Evolutionary conservation across 495 filamentous ascomycete species (phyloP), one percentile per base, ranked within the genome.

Genomic region (Hypoxylon lenormandii): DNA sequence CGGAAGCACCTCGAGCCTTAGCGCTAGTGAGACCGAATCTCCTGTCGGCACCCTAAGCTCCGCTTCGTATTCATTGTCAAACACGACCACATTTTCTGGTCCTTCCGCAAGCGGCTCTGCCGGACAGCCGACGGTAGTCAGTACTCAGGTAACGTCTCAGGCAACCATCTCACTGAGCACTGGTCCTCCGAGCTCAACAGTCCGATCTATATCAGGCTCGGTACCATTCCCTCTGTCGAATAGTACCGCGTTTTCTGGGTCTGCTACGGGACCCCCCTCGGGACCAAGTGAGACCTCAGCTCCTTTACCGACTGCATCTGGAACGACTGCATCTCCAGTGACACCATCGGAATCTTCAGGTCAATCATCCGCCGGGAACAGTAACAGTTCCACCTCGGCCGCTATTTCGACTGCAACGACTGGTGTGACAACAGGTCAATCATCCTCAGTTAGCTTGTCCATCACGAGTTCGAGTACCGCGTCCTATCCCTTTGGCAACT

Each of bases 401-500:
- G 1, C 45, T 16, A 30, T 59, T 48, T 21, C 51, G 15, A 30
- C 42, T 15, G 21, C 50, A 26, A 33, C 21, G 22, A 38, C 50
- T 5, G 23, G 46, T 5, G n/a, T 12, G 11, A 5, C 28, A 47
- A 11, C 22, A 37, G 60, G 26, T 18, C 28, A 28, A 28, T 21
- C 47, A 13, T 18, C 38, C 5, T 59, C 57, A 46, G 57, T n/a
- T 36, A 43, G 40, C 16, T 5, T 43, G 4, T 51, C 55, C 2
- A 30, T 26, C 21, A 62, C 48, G 19, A 64, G 40, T 49, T 45
- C 60, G 28, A 58, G 40, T 42, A 46, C 66, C 7, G 48, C 40
- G 26, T 59, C 71, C 8, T 73, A 68, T 57, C 64, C 73, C 1
- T 43, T 61, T 7, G 33, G 40, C n/a, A 76, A 76, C 38, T 73